Base-by-base conservation (phyloP, 768 basidiomycete genomes). In the Mycena rebaudengoi region DNA sequence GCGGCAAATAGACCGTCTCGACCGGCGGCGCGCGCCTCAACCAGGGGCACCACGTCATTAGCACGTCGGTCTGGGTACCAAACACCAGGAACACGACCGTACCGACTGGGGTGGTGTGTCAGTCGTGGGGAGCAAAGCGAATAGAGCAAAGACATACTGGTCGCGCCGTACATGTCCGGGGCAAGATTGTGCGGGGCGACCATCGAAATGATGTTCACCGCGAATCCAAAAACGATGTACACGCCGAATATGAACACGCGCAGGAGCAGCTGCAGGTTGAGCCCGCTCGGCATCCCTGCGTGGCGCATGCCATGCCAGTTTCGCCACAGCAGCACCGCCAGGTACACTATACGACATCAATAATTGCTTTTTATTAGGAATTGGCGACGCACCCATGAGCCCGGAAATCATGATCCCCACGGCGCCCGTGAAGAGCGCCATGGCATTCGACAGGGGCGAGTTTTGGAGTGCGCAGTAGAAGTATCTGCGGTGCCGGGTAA, bases 31-130 rank as follows among this genome's bases (percentile, higher is more conserved):
- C 45, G 11, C 49, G 52, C 4, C 30, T 37, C 29, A 63, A 52
- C 76, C 76, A 78, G 65, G 77, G 78, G 44, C 71, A 75, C 77
- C 78, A 79, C 25, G 69, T 73, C 8, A 70, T 69, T 26, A 78
- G 65, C 18, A 79, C 74, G 56, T 78, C 78, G 75, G 70, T 59
- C 71, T 80, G 79, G 23, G 77, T 76, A 5, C 77, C 79, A 60
- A 79, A 80, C 5, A 79, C 71, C 10, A 80, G 66, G 56, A 80
- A 75, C 4, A 79, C 64, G n/a, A 70, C 75, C 10, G 75, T 70
- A 14, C 79, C 79, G 45, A 75, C 78, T 80, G 35, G 14, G 20
- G 20, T 18, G 40, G 39, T 56, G 28, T 30, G 33, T 55, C 25
- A 44, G 39, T 30, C 26, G 12, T 26, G 23, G 28, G 4, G n/a